Evolutionary conservation across 1,284 basidiomycete genomes (phyloP).

Genomic region (Caloboletus inedulis): DNA sequence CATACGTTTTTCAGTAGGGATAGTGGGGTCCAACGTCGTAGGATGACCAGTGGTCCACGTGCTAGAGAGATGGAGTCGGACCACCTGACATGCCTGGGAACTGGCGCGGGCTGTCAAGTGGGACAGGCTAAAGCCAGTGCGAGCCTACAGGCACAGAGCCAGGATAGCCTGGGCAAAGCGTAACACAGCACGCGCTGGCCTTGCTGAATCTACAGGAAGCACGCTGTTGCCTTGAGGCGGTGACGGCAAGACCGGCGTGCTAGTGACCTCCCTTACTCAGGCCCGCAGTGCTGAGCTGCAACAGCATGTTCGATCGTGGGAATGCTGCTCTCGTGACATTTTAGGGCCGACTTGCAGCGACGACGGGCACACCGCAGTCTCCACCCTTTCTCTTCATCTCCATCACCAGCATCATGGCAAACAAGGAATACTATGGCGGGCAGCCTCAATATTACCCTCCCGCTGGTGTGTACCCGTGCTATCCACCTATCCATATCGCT

Average conservation of each 20-base stretch:
- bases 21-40: background rate
- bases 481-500: background rate
- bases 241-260: too few species aligned
- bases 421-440: slow-evolving; percentile 67
- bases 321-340: slow-evolving; percentile 21
- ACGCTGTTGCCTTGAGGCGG: slow-evolving; percentile 28
- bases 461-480: slow-evolving; percentile 44
- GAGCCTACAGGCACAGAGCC: background rate
- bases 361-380: slow-evolving; percentile 7
- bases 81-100: slow-evolving; percentile 22
- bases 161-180: slow-evolving; percentile 6
- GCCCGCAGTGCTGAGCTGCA: slow-evolving; percentile 1
- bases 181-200: slow-evolving; percentile 14
- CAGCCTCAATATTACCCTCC: slow-evolving; percentile 67
- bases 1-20: slow-evolving; percentile 17
- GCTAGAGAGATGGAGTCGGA: background rate
- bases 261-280: too few species aligned
- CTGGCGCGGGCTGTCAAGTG: slow-evolving; percentile 3
- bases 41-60: slow-evolving; percentile 2
- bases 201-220: background rate
- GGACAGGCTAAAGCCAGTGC: slow-evolving; percentile 3
- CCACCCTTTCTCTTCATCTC: slow-evolving; percentile 8
- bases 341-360: slow-evolving; percentile 22
- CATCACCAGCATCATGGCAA: slow-evolving; percentile 52
- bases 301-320: slow-evolving; percentile 19